Percentiles rank a stretch among this genome's conserved stretches.
Conservation (phyloP, 2,329 filamentous ascomycete genomes). For the Calonectria pteridis region DNA sequence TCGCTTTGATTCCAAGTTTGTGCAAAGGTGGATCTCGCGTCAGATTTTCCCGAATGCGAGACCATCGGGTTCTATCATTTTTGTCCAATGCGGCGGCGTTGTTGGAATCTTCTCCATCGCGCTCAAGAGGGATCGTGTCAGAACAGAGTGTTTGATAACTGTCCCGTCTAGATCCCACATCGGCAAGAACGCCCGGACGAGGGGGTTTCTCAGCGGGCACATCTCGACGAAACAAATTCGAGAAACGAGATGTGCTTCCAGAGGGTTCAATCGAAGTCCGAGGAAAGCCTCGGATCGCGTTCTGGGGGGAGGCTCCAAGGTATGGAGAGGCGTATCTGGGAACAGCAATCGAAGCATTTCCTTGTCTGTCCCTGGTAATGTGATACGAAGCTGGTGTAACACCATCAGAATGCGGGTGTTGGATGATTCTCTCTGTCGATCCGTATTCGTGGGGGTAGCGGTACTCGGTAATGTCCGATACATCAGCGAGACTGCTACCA, state of each 20-base stretch:
- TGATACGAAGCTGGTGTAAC: constrained; percentile 28
- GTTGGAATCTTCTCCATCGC: background rate
- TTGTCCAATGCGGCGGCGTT: background rate
- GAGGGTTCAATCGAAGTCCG: constrained; percentile 38
- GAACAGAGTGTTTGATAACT: constrained; percentile 51
- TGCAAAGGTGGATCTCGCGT: constrained; percentile 41
- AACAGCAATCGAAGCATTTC: constrained; percentile 35
- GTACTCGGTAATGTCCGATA: constrained; percentile 51
- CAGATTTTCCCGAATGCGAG: constrained; percentile 41
- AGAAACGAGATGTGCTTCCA: constrained; percentile 43
- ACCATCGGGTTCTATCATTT: constrained; percentile 39
- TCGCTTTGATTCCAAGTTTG: constrained; percentile 28
- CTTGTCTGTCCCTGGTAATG: constrained; percentile 40
- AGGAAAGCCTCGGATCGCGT: constrained; percentile 37
- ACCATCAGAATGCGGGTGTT: constrained; percentile 36
- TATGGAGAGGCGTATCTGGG: constrained; percentile 33
- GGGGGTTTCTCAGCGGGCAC: constrained; percentile 7
- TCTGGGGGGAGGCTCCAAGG: constrained; percentile 33
- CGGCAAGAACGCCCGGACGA: constrained; percentile 30
- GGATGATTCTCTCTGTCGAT: constrained; percentile 45
- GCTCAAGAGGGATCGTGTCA: constrained; percentile 26
- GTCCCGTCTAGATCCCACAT: constrained; percentile 40
- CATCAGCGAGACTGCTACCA: constrained; percentile 61
- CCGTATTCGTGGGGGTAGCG: constrained; percentile 37
- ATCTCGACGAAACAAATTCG: constrained; percentile 42